Evolutionary conservation across 345 rosid genomes (phyloP).

Genomic region (Mercurialis annua): DNA sequence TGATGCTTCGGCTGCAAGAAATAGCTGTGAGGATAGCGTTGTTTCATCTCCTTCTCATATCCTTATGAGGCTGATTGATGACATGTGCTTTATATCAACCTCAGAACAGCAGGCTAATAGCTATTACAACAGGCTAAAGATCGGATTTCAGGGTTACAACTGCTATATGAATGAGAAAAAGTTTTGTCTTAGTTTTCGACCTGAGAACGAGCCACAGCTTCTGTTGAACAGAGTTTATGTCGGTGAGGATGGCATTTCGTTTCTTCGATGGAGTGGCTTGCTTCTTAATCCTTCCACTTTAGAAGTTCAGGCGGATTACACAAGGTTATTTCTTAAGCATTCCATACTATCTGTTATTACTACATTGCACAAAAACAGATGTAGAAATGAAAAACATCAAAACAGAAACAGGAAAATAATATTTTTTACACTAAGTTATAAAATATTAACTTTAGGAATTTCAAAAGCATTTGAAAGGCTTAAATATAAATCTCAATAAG

Average conservation of each 20-base stretch:
- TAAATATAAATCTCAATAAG: too few relatives aligned
- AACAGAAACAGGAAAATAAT: too few relatives aligned
- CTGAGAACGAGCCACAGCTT: slow-evolving; percentile 28
- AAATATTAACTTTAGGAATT: too few relatives aligned
- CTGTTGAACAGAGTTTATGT: slow-evolving; percentile 43
- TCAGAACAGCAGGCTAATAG: slow-evolving; percentile 60
- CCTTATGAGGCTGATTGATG: slow-evolving; percentile 73
- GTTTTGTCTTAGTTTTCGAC: slow-evolving; percentile 57
- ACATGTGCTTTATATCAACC: slow-evolving; percentile 72
- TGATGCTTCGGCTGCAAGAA: slow-evolving; percentile 10
- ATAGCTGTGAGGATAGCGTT: slow-evolving; percentile 17
- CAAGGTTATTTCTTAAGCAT: slow-evolving; percentile 42
- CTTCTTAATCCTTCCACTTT: slow-evolving; percentile 60
- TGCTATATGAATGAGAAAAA: slow-evolving; percentile 77
- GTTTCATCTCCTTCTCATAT: slow-evolving; percentile 34
- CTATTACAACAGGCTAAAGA: slow-evolving; percentile 43
- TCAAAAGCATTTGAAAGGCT: too few relatives aligned
- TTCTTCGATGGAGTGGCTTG: slow-evolving; percentile 80
- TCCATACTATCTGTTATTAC: too few relatives aligned
- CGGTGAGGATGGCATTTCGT: slow-evolving; percentile 52
- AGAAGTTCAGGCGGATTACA: slow-evolving; percentile 80
- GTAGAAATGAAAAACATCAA: too few relatives aligned
- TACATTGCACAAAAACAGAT: too few relatives aligned
- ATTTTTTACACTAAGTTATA: too few relatives aligned
- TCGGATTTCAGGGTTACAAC: slow-evolving; percentile 69